These are phyloP conservation scores for Mycosarcoma mackinlayi DNA, from an alignment of 1,284 basidiomycete genomes.

Conservation along the genomic window DNA sequence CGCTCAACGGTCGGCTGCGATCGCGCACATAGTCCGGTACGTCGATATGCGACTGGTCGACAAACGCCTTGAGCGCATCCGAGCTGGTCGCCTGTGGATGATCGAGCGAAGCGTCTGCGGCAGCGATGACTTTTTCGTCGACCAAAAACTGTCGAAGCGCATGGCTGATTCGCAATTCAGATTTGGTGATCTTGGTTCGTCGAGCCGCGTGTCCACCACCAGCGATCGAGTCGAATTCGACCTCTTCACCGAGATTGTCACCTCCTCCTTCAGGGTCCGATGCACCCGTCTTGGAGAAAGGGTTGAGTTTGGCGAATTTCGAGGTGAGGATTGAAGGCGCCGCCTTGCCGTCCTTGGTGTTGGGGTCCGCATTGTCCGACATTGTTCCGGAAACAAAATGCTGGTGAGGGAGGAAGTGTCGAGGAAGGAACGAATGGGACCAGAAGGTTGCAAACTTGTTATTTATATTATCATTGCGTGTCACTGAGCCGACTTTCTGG, in stretches of 20 bases:
- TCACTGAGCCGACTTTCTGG: neutral
- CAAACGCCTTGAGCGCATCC: conserved; percentile 37
- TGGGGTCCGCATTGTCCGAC: conserved; percentile 29
- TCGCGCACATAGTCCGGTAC: conserved; percentile 53
- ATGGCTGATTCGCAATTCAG: conserved; percentile 53
- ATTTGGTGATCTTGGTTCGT: conserved; percentile 50
- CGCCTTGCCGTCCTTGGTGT: conserved; percentile 42
- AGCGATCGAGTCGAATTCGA: conserved; percentile 54
- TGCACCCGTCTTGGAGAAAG: conserved; percentile 43
- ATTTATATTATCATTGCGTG: too few species aligned
- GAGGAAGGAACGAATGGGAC: neutral
- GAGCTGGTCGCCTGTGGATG: conserved; percentile 13
- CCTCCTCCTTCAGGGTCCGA: conserved; percentile 51
- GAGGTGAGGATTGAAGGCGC: conserved; percentile 47
- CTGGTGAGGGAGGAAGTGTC: neutral
- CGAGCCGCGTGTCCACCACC: conserved; percentile 60
- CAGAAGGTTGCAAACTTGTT: too few species aligned
- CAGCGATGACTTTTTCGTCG: conserved; percentile 34
- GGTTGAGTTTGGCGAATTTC: conserved; percentile 56
- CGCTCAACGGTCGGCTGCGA: conserved; percentile 48
- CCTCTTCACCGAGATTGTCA: conserved; percentile 57
- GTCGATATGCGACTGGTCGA: conserved; percentile 53
- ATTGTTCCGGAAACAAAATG: conserved; percentile 6
- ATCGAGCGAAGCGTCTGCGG: conserved; percentile 38
- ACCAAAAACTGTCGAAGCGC: conserved; percentile 51